Percentiles rank a stretch among this genome's conserved stretches.
Conservation (phyloP, 2,329 filamentous ascomycete species). For the Diaporthe sp. region DNA sequence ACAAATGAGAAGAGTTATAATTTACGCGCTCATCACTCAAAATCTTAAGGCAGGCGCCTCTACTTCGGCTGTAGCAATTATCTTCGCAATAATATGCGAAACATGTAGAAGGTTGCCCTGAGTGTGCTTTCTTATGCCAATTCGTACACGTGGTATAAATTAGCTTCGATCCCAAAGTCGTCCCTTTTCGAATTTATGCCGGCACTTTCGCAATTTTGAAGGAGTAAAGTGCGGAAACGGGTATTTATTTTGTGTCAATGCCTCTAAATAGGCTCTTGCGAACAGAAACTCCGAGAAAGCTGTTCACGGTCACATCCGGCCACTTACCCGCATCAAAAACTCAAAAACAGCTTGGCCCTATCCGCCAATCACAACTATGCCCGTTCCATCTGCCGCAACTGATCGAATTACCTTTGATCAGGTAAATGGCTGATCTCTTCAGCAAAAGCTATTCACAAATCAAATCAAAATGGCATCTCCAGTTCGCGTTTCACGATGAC, state of each 20-base stretch:
- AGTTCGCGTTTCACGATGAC: background rate
- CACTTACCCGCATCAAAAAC: background rate
- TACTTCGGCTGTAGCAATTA: accelerated
- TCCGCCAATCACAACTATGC: background rate
- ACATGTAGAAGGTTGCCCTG: background rate
- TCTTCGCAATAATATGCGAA: background rate
- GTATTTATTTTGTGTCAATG: background rate
- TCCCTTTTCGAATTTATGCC: background rate
- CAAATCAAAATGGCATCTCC: background rate
- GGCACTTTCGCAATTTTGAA: background rate
- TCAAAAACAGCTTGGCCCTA: background rate
- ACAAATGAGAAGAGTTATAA: background rate
- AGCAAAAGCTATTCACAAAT: background rate
- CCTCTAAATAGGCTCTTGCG: background rate
- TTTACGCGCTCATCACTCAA: background rate
- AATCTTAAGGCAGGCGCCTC: too few relatives aligned
- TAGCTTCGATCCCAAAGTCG: background rate
- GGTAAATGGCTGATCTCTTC: background rate
- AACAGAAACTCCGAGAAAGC: background rate
- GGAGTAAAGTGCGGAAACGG: background rate
- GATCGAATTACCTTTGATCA: background rate
- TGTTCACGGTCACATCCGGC: background rate
- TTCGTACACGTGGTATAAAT: too few relatives aligned
- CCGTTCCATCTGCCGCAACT: background rate
- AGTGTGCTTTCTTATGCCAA: too few relatives aligned